Evolutionary conservation across 768 basidiomycete species (phyloP), one percentile per base, ranked within the genome.

Genomic region (Podaxis sp.): DNA sequence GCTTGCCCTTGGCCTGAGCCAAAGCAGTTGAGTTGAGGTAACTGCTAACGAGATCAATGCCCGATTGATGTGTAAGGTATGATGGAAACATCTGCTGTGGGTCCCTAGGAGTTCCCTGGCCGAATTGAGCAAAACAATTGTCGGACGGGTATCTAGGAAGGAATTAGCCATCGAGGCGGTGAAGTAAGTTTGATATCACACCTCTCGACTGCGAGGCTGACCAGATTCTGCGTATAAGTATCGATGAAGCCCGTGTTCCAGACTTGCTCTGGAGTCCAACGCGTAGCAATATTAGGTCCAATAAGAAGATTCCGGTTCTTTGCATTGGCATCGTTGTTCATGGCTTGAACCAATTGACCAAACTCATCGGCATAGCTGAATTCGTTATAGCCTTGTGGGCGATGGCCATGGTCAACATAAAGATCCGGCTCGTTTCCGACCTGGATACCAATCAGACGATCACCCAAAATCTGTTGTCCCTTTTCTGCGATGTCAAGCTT

Each of bases 361-460:
- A 87, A 83, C 62, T 91, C 90, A 16, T 67, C 65, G 23, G 77
- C 74, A 65, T 86, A 91, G 66, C 84, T 76, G 0, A 44, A 40
- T 56, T 76, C 74, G 6, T 70, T 47, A 66, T 86, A 87, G 1
- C 63, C 53, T 38, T 54, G 21, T 1, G 72, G 70, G 21, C 79
- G 76, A 67, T 79, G 78, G 0, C 68, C 70, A 62, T 79, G 80
- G 25, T 63, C 58, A 0, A 65, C 78, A 61, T 83, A 86, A 46
- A 83, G 71, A 69, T 84, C 82, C 9, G 76, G 82, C 71, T 91
- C 89, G 70, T 93, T 91, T 1, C 86, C 90, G 4, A 84, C 80
- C 70, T 91, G 88, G 21, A 90, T 73, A 0, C 88, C 91, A 38
- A 89, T 70, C 13, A 93, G 77, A 62, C 80, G 74, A 61, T 84